phyloP scores from a whole-genome alignment of 352 stramenopile genomes.

The Globisporangium polare region DNA sequence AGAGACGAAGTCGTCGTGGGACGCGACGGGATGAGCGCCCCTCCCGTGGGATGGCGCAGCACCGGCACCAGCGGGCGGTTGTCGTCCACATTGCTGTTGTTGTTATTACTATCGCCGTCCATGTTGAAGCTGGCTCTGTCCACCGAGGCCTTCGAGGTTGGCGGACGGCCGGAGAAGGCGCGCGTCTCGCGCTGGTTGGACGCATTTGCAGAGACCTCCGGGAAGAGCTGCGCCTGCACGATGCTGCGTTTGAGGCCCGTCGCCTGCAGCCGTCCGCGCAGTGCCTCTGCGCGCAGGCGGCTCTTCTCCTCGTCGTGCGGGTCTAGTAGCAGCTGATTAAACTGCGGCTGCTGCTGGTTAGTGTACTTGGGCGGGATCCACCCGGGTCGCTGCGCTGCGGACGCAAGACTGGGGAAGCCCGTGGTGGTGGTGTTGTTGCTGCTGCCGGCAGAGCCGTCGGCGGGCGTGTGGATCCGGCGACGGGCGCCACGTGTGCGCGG shows the following conservation, averaged over 20 bases:
- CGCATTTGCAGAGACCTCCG: constrained; percentile 9
- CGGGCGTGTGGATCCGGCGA: constrained; percentile 11
- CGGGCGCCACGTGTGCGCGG: constrained; percentile 32
- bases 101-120: not conserved
- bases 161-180: too few relatives aligned
- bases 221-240: constrained; percentile 48
- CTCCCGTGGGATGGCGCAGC: constrained; percentile 23
- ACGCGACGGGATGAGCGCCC: constrained; percentile 43
- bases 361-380: not conserved
- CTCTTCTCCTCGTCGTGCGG: constrained; percentile 6
- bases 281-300: constrained; percentile 2
- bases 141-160: too few relatives aligned
- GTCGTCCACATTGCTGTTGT: constrained; percentile 2
- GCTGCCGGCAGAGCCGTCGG: not conserved
- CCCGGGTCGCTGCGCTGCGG: not conserved
- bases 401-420: constrained; percentile 19
- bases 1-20: constrained; percentile 32
- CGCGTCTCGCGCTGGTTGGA: constrained; percentile 16
- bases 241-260: constrained; percentile 55
- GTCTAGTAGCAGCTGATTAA: constrained; percentile 1
- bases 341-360: not conserved
- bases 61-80: constrained; percentile 30
- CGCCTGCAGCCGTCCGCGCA: constrained; percentile 52
- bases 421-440: constrained; percentile 1
- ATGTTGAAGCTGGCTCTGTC: not conserved